These are phyloP conservation scores for Penicillium steckii DNA, from an alignment of 495 filamentous ascomycete genomes.

Conservation along the genomic window DNA sequence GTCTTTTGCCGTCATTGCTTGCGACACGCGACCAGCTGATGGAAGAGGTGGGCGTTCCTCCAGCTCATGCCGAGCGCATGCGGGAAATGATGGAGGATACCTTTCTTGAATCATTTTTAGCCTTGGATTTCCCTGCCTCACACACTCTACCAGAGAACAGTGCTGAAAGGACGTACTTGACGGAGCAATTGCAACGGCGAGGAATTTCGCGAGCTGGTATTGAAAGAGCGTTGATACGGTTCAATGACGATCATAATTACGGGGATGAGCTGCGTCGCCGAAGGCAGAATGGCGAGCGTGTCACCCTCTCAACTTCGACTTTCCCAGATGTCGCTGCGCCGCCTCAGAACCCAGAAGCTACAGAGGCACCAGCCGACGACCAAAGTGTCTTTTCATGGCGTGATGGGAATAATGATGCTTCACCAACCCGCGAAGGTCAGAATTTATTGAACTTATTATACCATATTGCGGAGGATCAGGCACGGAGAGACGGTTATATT, in stretches of 20 bases:
- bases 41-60: slow-evolving; percentile 41
- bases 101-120: slow-evolving; percentile 50
- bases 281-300: slow-evolving; percentile 42
- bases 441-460: slow-evolving; percentile 73
- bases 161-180: slow-evolving; percentile 38
- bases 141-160: slow-evolving; percentile 35
- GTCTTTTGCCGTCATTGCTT: slow-evolving; percentile 43
- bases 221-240: slow-evolving; percentile 37
- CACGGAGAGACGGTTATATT: slow-evolving; percentile 79
- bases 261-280: slow-evolving; percentile 45
- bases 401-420: slow-evolving; percentile 51
- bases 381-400: slow-evolving; percentile 57
- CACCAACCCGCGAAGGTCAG: slow-evolving; percentile 64
- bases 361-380: slow-evolving; percentile 59
- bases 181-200: slow-evolving; percentile 40
- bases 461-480: slow-evolving; percentile 80
- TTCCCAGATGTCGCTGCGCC: slow-evolving; percentile 50
- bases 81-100: slow-evolving; percentile 52
- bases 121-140: slow-evolving; percentile 42
- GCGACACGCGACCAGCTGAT: slow-evolving; percentile 48
- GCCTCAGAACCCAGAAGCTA: slow-evolving; percentile 43
- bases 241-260: slow-evolving; percentile 44
- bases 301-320: slow-evolving; percentile 41
- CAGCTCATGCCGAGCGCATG: slow-evolving; percentile 45
- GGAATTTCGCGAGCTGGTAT: slow-evolving; percentile 44